Percentiles rank a stretch among this genome's conserved stretches.
These are phyloP conservation scores for Cercophora newfieldiana DNA, from an alignment of 495 filamentous ascomycete species.

Conservation along the genomic window DNA sequence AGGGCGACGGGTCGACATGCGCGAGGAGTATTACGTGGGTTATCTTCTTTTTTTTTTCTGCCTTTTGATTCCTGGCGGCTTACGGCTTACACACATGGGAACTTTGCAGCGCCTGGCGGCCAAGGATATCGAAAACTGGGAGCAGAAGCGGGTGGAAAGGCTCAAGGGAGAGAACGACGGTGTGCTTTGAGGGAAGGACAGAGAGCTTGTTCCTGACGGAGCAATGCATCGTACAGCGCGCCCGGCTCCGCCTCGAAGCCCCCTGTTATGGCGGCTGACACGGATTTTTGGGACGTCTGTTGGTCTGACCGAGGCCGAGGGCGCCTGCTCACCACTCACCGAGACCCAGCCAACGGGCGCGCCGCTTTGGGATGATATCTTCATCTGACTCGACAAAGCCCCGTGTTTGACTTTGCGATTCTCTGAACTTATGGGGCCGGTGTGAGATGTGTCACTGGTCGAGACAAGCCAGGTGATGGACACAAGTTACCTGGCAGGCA, in stretches of 20 bases:
- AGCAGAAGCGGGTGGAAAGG: slow-evolving; percentile 87
- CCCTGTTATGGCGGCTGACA: not conserved
- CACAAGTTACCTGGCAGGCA: not conserved
- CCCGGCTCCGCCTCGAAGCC: not conserved
- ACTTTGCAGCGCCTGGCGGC: slow-evolving; percentile 71
- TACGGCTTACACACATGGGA: not conserved
- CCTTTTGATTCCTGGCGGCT: not conserved
- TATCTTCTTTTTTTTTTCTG: not conserved
- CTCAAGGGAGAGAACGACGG: slow-evolving; percentile 89
- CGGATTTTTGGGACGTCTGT: not conserved
- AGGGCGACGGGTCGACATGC: slow-evolving; percentile 71
- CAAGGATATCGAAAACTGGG: slow-evolving; percentile 94
- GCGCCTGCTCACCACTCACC: not conserved
- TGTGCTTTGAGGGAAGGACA: slow-evolving; percentile 54
- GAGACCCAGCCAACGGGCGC: not conserved
- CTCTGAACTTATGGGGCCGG: not conserved
- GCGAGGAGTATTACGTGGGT: slow-evolving; percentile 94
- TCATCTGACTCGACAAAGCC: slow-evolving; percentile 2
- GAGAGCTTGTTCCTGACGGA: not conserved
- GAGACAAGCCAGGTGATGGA: not conserved
- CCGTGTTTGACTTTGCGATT: not conserved
- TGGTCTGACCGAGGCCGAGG: slow-evolving; percentile 1
- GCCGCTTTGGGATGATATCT: not conserved
- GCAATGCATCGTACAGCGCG: not conserved
- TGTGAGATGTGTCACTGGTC: not conserved